Percentiles rank a stretch among this genome's conserved stretches.
Conservation (phyloP, 2,329 filamentous ascomycete species). For the Fusarium brachygibbosum region DNA sequence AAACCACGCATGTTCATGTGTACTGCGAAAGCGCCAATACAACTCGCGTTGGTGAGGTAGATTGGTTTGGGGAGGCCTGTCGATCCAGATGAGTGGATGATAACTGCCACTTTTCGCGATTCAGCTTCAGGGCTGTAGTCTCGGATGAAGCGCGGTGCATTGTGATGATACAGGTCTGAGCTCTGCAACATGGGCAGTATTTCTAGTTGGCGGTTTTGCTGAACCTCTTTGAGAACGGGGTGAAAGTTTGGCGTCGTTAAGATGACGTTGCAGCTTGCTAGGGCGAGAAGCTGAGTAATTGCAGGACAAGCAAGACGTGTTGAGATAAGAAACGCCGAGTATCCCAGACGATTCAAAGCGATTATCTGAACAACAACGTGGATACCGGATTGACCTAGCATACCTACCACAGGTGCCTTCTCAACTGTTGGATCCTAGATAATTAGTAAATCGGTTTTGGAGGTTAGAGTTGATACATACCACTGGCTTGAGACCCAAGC, state of each 20-base stretch:
- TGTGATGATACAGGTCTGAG: conserved; percentile 11
- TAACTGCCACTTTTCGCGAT: conserved; percentile 35
- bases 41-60: conserved; percentile 66
- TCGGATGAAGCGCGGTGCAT: conserved; percentile 35
- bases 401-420: conserved; percentile 40
- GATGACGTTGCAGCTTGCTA: conserved; percentile 29
- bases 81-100: conserved; percentile 61
- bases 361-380: conserved; percentile 42
- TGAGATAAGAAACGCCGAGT: conserved; percentile 42
- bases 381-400: conserved; percentile 39
- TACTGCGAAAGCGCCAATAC: conserved; percentile 61
- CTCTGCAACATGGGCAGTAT: conserved; percentile 31
- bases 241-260: conserved; percentile 41
- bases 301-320: conserved; percentile 41
- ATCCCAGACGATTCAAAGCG: conserved; percentile 41
- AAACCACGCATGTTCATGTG: conserved; percentile 61
- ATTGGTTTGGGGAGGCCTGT: conserved; percentile 75
- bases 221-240: conserved; percentile 29
- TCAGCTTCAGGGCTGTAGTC: conserved; percentile 35
- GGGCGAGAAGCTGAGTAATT: conserved; percentile 30
- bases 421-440: conserved; percentile 27
- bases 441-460: not conserved
- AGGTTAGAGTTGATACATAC: conserved; percentile 9
- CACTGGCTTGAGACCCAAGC: conserved; percentile 32
- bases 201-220: conserved; percentile 22